Evolutionary conservation across 2,329 filamentous ascomycete species (phyloP).

Genomic region (Pestalotiopsis sp.): DNA sequence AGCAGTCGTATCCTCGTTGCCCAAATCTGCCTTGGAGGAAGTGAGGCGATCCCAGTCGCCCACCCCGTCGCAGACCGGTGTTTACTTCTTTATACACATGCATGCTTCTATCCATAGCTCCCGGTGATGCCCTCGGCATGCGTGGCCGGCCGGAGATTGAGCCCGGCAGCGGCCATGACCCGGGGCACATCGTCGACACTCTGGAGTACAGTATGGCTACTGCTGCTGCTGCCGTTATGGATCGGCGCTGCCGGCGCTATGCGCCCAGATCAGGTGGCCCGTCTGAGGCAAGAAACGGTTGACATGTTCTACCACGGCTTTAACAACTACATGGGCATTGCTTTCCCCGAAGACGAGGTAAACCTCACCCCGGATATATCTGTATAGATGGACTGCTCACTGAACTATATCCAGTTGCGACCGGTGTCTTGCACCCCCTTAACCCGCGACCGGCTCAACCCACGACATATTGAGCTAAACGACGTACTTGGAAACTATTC

Average conservation of each 20-base stretch:
- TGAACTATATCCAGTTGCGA: constrained; percentile 61
- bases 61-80: constrained; percentile 15
- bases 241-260: constrained; percentile 46
- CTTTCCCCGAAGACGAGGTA: constrained; percentile 93
- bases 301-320: constrained; percentile 97
- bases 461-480: constrained; percentile 83
- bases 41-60: constrained; percentile 14
- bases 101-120: constrained; percentile 31
- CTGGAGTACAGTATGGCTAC: constrained; percentile 26
- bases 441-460: constrained; percentile 80
- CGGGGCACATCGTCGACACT: constrained; percentile 18
- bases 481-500: constrained; percentile 98
- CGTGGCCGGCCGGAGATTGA: constrained; percentile 34
- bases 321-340: constrained; percentile 90
- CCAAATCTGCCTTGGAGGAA: constrained; percentile 2
- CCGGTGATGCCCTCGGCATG: constrained; percentile 44
- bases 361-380: background rate
- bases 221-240: constrained; percentile 41
- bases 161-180: constrained; percentile 22
- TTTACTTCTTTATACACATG: constrained; percentile 31
- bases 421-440: constrained; percentile 84
- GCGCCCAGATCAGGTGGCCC: constrained; percentile 56
- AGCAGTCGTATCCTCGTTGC: constrained; percentile 7
- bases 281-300: constrained; percentile 62
- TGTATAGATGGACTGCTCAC: background rate